Conservation (phyloP, 495 filamentous ascomycete species). For the Hyaloscypha variabilis region DNA sequence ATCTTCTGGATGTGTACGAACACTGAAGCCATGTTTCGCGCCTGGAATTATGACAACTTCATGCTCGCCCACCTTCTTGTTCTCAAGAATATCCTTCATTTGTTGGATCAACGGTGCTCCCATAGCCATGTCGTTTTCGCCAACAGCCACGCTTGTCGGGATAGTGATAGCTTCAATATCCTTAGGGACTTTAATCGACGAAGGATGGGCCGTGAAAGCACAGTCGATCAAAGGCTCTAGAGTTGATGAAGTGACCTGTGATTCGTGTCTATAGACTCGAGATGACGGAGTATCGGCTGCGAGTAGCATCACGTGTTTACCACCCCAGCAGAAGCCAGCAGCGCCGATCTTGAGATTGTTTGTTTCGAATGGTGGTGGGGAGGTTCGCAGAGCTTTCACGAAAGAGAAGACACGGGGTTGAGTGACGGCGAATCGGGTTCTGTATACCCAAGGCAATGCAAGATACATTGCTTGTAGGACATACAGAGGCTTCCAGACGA, state of each 20-base stretch:
- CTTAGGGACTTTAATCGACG: constrained; percentile 48
- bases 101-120: constrained; percentile 38
- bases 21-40: constrained; percentile 64
- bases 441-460: constrained; percentile 40
- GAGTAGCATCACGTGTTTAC: constrained; percentile 49
- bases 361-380: constrained; percentile 28
- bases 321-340: constrained; percentile 67
- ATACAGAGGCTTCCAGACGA: constrained; percentile 28
- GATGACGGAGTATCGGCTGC: constrained; percentile 35
- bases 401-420: constrained; percentile 50
- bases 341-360: constrained; percentile 42
- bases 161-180: constrained; percentile 56
- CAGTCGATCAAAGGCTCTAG: constrained; percentile 48
- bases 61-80: constrained; percentile 45
- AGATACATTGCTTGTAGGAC: constrained; percentile 17
- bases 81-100: constrained; percentile 46
- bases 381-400: constrained; percentile 45
- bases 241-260: constrained; percentile 28
- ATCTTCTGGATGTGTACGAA: constrained; percentile 49
- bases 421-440: constrained; percentile 37
- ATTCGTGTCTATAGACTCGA: constrained; percentile 24
- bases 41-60: constrained; percentile 59
- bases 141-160: constrained; percentile 59
- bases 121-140: constrained; percentile 53
- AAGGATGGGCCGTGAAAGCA: constrained; percentile 60